A percentile compares a stretch with the other conserved stretches of the same genome.
phyloP scores from a whole-genome alignment of 2,329 filamentous ascomycete genomes.

The Ophiognomonia clavigignenti-juglandacearum region DNA sequence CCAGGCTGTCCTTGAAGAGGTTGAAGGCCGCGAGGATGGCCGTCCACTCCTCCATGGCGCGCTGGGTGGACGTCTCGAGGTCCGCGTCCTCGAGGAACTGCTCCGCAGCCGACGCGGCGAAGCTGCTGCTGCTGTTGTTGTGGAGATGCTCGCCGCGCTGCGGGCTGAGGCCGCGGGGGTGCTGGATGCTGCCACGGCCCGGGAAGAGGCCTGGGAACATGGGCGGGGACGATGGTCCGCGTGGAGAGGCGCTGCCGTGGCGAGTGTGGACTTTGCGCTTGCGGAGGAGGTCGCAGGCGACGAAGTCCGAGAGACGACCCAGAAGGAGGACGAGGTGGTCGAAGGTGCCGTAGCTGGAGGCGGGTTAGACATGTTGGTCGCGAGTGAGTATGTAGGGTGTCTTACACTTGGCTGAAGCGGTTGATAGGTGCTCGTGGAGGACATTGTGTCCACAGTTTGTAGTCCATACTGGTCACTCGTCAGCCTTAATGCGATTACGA shows the following conservation, averaged over 20 bases:
- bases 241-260: constrained; percentile 39
- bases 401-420: constrained; percentile 66
- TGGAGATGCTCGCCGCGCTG: no score
- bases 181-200: constrained; percentile 41
- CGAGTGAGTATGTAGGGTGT: constrained; percentile 6
- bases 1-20: constrained; percentile 60
- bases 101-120: constrained; percentile 37
- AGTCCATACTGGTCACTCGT: constrained; percentile 61
- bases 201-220: constrained; percentile 54
- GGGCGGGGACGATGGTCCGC: constrained; percentile 30
- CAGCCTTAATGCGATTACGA: no score
- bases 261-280: constrained; percentile 63
- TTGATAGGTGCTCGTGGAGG: constrained; percentile 79
- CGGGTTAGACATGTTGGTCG: constrained; percentile 20
- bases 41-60: constrained; percentile 75
- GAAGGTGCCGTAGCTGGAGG: constrained; percentile 71
- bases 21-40: constrained; percentile 68
- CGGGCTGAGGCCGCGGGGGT: constrained; percentile 52
- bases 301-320: constrained; percentile 74
- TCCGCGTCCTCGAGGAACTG: constrained; percentile 44
- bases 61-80: constrained; percentile 59
- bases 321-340: constrained; percentile 83
- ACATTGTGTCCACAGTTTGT: constrained; percentile 77
- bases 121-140: constrained; percentile 16
- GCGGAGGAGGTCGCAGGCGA: constrained; percentile 68